phyloP scores from a whole-genome alignment of 805 yeast genomes.

The Metschnikowia lunata region DNA sequence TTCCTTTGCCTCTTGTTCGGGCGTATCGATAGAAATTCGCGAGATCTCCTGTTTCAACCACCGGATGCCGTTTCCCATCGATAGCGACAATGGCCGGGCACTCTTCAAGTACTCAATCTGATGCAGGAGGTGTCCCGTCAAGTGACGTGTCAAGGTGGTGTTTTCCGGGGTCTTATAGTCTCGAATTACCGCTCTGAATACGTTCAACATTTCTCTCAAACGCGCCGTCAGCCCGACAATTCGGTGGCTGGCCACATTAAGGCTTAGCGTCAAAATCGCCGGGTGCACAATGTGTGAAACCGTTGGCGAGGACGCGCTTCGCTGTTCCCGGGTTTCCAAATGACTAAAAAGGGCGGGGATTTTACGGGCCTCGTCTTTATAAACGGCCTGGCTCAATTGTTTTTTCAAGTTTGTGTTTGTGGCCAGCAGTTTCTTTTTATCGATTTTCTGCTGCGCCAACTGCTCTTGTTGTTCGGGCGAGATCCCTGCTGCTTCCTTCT shows the following conservation, averaged over 20 bases:
- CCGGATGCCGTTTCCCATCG: constrained; percentile 97
- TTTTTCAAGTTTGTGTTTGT: constrained; percentile 48
- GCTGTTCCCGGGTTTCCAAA: constrained; percentile 73
- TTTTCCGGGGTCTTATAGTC: constrained; percentile 85
- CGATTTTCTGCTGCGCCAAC: constrained; percentile 40
- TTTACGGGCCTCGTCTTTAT: constrained; percentile 40
- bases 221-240: constrained; percentile 89
- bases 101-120: constrained; percentile 90
- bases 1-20: constrained; percentile 64
- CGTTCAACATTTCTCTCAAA: constrained; percentile 77
- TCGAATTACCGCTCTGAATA: constrained; percentile 72
- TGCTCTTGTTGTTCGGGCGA: constrained; percentile 42
- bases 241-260: constrained; percentile 76
- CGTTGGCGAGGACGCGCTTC: constrained; percentile 52
- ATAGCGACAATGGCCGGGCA: constrained; percentile 84
- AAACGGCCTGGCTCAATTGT: constrained; percentile 49
- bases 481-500: constrained; percentile 65
- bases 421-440: constrained; percentile 37
- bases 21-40: constrained; percentile 65
- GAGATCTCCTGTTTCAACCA: constrained; percentile 96
- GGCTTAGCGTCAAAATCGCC: constrained; percentile 68
- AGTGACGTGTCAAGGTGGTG: constrained; percentile 79
- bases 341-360: constrained; percentile 72
- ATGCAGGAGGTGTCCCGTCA: constrained; percentile 81
- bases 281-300: constrained; percentile 80